phyloP scores from a whole-genome alignment of 2,329 filamentous ascomycete genomes.

The Aureobasidium sp. region DNA sequence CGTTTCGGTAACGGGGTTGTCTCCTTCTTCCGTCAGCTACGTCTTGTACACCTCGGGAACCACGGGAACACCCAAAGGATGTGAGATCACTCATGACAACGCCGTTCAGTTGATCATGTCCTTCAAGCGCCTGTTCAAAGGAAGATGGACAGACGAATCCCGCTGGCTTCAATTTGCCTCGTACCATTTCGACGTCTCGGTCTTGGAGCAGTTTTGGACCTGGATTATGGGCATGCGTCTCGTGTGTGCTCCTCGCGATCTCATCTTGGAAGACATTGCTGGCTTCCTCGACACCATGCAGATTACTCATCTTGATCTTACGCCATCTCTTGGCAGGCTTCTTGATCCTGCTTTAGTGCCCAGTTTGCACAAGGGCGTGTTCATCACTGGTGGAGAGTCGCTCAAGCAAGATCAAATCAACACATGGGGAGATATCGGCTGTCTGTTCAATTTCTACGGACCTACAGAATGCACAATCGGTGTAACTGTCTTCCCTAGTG shows the following conservation, averaged over 20 bases:
- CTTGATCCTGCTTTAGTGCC: conserved; percentile 75
- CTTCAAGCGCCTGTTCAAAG: conserved; percentile 70
- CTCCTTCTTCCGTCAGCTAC: conserved; percentile 60
- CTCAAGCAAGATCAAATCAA: conserved; percentile 85
- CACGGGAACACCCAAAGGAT: conserved; percentile 80
- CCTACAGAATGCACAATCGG: conserved; percentile 92
- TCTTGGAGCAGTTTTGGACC: conserved; percentile 91
- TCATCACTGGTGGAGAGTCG: conserved; percentile 87
- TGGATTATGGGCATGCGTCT: conserved; percentile 87
- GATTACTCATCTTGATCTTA: conserved; percentile 89
- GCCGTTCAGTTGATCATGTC: conserved; percentile 83
- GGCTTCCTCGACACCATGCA: conserved; percentile 61
- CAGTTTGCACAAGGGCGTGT: conserved; percentile 71
- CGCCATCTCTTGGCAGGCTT: conserved; percentile 75
- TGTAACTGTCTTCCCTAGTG: conserved; percentile 80
- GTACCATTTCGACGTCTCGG: conserved; percentile 89
- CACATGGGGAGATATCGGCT: conserved; percentile 68
- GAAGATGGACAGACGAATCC: conserved; percentile 65
- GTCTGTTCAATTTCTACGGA: conserved; percentile 86
- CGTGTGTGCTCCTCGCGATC: conserved; percentile 71
- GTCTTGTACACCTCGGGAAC: conserved; percentile 85
- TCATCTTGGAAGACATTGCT: conserved; percentile 77
- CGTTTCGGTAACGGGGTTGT: conserved; percentile 30
- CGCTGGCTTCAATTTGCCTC: conserved; percentile 90
- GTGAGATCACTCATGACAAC: conserved; percentile 82